Percentiles rank a stretch among this genome's conserved stretches.
phyloP scores from a whole-genome alignment of 257 asterid species.

The Echites panduratus region DNA sequence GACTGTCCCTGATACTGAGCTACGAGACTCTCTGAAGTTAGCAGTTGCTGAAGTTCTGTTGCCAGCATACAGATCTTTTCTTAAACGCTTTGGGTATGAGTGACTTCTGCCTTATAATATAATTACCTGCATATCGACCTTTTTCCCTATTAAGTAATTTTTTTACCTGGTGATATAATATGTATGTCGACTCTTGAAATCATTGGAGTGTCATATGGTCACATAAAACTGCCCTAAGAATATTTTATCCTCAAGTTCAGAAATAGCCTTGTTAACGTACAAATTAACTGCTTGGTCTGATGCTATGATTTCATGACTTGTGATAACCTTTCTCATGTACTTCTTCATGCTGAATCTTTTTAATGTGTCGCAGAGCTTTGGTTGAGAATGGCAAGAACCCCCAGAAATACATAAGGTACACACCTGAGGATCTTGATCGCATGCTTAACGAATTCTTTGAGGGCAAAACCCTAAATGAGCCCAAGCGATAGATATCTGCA shows the following conservation, averaged over 20 bases:
- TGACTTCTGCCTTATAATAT: not conserved
- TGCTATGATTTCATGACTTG: not conserved
- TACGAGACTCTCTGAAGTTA: conserved; percentile 87
- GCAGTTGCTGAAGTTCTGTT: conserved; percentile 96
- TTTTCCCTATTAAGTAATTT: not conserved
- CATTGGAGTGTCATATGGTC: not conserved
- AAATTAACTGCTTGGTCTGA: not conserved
- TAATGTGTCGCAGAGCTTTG: conserved; percentile 58
- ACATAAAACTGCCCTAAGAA: no score
- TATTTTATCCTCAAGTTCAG: not conserved
- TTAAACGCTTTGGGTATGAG: conserved; percentile 80
- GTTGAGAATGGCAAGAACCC: conserved; percentile 90
- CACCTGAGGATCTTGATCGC: conserved; percentile 93
- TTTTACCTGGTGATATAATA: no score
- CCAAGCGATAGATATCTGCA: conserved; percentile 49
- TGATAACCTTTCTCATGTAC: not conserved
- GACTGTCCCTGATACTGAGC: conserved; percentile 98
- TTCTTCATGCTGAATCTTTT: not conserved
- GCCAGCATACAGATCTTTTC: conserved; percentile 95
- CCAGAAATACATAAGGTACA: conserved; percentile 92
- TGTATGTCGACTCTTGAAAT: not conserved
- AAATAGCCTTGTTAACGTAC: not conserved
- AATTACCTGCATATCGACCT: not conserved
- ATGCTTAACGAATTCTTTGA: conserved; percentile 99
- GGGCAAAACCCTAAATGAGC: conserved; percentile 83